Percentiles rank a stretch among this genome's conserved stretches.
phyloP scores from a whole-genome alignment of 140 eudicot species.

The Erigeron philadelphicus region DNA sequence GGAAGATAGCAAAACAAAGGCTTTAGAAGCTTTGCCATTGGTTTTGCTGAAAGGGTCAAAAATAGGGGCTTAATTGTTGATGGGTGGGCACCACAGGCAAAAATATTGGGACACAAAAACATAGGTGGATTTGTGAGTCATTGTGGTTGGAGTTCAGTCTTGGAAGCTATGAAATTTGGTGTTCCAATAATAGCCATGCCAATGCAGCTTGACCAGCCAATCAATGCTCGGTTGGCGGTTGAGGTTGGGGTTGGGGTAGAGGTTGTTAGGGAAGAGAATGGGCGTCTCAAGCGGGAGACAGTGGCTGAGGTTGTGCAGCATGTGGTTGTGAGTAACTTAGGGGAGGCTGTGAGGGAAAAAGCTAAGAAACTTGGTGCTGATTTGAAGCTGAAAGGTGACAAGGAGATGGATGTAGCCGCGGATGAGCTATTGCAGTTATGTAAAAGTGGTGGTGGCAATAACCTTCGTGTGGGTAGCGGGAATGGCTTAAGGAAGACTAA shows the following conservation, averaged over 20 bases:
- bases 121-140: slow-evolving; percentile 43
- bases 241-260: slow-evolving; percentile 34
- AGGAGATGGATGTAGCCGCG: slow-evolving; percentile 23
- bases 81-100: slow-evolving; percentile 44
- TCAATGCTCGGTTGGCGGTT: slow-evolving; percentile 30
- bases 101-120: slow-evolving; percentile 27
- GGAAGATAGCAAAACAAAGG: background rate
- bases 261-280: slow-evolving; percentile 29
- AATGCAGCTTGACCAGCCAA: slow-evolving; percentile 38
- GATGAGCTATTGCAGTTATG: slow-evolving; percentile 14
- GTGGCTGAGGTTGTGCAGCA: slow-evolving; percentile 22
- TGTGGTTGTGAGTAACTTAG: slow-evolving; percentile 30
- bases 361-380: slow-evolving; percentile 22
- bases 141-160: slow-evolving; percentile 39
- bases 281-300: slow-evolving; percentile 19
- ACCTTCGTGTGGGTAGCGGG: background rate
- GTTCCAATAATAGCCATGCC: slow-evolving; percentile 45
- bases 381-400: slow-evolving; percentile 22
- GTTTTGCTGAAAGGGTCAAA: slow-evolving; percentile 31
- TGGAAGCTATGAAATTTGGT: slow-evolving; percentile 34
- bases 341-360: slow-evolving; percentile 31
- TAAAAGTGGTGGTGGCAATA: background rate
- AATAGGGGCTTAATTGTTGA: slow-evolving; percentile 29
- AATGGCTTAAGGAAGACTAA: background rate
- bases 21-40: slow-evolving; percentile 28